phyloP scores from a whole-genome alignment of 2,329 filamentous ascomycete species.

The Apiospora marii region DNA sequence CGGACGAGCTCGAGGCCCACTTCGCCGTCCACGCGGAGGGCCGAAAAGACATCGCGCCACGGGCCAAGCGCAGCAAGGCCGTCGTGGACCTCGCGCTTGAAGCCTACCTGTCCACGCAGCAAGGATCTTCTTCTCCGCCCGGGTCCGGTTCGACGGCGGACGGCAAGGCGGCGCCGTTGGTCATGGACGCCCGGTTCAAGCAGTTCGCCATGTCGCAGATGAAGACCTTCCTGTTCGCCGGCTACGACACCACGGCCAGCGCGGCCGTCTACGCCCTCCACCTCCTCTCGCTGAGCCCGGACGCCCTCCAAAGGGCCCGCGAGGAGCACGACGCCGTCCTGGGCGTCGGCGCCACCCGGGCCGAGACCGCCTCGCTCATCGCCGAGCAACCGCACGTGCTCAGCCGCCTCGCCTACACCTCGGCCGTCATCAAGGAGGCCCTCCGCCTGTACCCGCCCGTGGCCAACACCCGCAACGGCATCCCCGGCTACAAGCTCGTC shows the following conservation, averaged over 20 bases:
- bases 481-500: slow-evolving; percentile 37
- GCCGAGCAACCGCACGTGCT: slow-evolving; percentile 35
- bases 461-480: slow-evolving; percentile 47
- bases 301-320: slow-evolving; percentile 41
- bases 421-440: slow-evolving; percentile 48
- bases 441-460: slow-evolving; percentile 48
- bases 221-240: slow-evolving; percentile 55
- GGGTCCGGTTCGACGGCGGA: not conserved
- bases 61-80: slow-evolving; percentile 25
- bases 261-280: slow-evolving; percentile 45
- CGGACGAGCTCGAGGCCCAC: slow-evolving; percentile 37
- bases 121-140: not conserved
- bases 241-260: slow-evolving; percentile 47
- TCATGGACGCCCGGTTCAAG: slow-evolving; percentile 27
- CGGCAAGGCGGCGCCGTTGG: not conserved
- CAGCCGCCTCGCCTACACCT: slow-evolving; percentile 44
- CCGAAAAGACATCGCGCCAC: slow-evolving; percentile 24
- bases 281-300: slow-evolving; percentile 41
- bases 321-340: slow-evolving; percentile 48
- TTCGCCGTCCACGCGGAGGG: slow-evolving; percentile 32
- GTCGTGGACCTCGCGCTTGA: slow-evolving; percentile 13
- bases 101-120: slow-evolving; percentile 5
- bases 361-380: slow-evolving; percentile 39
- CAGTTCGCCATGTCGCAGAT: slow-evolving; percentile 38
- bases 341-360: slow-evolving; percentile 34